These are phyloP conservation scores for Areca catechu DNA, from an alignment of 176 grass and related monocot genomes.

Conservation along the genomic window DNA sequence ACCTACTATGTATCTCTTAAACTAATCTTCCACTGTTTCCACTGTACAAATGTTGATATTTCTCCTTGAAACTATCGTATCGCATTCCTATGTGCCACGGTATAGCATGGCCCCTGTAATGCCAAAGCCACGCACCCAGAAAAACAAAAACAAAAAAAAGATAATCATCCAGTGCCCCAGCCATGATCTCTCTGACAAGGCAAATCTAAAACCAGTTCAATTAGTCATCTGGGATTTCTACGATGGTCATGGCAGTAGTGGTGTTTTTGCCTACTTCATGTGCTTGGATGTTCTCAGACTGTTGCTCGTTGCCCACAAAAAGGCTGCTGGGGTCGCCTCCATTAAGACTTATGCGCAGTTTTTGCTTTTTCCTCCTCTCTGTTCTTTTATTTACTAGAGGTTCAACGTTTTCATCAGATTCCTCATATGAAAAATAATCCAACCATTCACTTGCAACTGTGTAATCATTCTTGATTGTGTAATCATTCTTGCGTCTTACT, in stretches of 20 bases:
- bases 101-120: too few species aligned
- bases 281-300: background rate
- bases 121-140: too few species aligned
- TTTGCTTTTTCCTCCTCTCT: slow-evolving; percentile 39
- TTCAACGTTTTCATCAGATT: slow-evolving; percentile 36
- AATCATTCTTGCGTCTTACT: slow-evolving; percentile 21
- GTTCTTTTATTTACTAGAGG: slow-evolving; percentile 60
- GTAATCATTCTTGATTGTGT: slow-evolving; percentile 22
- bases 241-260: slow-evolving; percentile 12
- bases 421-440: slow-evolving; percentile 30
- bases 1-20: too few species aligned
- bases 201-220: background rate
- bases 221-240: slow-evolving; percentile 48
- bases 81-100: too few species aligned
- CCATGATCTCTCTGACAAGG: too few species aligned
- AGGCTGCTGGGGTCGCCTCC: background rate
- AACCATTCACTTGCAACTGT: slow-evolving; percentile 30
- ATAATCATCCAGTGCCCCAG: too few species aligned
- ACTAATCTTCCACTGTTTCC: too few species aligned
- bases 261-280: slow-evolving; percentile 6
- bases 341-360: slow-evolving; percentile 21
- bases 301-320: background rate
- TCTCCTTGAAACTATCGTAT: too few species aligned
- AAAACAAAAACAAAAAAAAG: too few species aligned
- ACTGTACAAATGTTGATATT: too few species aligned